phyloP scores from a whole-genome alignment of 73 alveolate genomes.

The Stentor roeselii region DNA sequence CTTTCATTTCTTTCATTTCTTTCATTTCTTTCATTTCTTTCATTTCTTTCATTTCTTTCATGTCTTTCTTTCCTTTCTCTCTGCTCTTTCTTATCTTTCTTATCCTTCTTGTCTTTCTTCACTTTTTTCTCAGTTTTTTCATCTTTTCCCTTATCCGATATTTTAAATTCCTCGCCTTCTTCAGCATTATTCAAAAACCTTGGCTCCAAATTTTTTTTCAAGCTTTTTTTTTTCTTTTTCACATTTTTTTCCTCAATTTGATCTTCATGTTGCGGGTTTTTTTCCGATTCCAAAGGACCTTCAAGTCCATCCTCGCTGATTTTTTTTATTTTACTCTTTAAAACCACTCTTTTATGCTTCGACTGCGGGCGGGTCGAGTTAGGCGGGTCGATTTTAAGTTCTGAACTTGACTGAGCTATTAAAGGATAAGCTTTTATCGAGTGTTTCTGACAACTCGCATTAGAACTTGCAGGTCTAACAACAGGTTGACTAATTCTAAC shows the following conservation, averaged over 20 bases:
- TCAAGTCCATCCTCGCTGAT: background rate
- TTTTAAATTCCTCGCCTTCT: too few species aligned
- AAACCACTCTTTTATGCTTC: background rate
- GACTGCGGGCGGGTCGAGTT: background rate
- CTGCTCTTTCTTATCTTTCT: too few species aligned
- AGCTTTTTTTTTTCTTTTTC: background rate
- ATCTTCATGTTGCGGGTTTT: background rate
- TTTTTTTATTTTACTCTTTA: too few species aligned
- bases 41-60: too few species aligned
- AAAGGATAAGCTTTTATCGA: background rate
- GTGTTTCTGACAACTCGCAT: background rate
- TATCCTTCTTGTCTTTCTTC: too few species aligned
- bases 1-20: too few species aligned
- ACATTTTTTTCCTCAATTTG: background rate
- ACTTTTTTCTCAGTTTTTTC: too few species aligned
- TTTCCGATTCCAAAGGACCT: background rate
- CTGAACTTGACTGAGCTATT: background rate
- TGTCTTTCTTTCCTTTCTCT: too few species aligned
- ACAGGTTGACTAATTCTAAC: background rate
- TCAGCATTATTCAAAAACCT: too few species aligned
- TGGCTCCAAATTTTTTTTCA: too few species aligned
- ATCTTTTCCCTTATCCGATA: too few species aligned
- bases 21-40: too few species aligned
- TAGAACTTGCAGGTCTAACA: background rate
- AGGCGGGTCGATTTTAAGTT: background rate